Evolutionary conservation across 331 rosid species (phyloP).

Genomic region (Pyrus hybrid): DNA sequence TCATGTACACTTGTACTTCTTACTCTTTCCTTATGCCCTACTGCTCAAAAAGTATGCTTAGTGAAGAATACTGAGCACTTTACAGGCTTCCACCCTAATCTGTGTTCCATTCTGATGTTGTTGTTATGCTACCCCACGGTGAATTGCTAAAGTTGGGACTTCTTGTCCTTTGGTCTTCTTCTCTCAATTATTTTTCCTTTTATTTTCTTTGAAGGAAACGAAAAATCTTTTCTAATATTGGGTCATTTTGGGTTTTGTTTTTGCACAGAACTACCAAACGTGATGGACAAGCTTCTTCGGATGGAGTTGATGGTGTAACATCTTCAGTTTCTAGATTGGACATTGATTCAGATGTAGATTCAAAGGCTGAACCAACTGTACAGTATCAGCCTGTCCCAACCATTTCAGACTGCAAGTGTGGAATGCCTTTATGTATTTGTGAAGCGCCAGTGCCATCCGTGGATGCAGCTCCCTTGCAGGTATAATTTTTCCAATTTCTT

Average conservation of each 20-base stretch:
- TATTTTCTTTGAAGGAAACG: neutral
- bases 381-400: slow-evolving; percentile 26
- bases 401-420: slow-evolving; percentile 70
- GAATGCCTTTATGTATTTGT: slow-evolving; percentile 99
- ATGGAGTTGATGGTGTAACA: slow-evolving; percentile 40
- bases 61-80: neutral
- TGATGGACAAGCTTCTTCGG: slow-evolving; percentile 32
- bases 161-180: neutral
- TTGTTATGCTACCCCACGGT: neutral
- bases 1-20: neutral
- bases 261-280: slow-evolving; percentile 47
- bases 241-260: slow-evolving; percentile 6
- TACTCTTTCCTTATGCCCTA: neutral
- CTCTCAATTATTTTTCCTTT: neutral
- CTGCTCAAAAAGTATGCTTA: neutral
- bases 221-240: too few relatives aligned
- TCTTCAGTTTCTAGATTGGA: slow-evolving; percentile 56
- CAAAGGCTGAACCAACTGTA: slow-evolving; percentile 28
- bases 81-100: neutral
- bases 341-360: slow-evolving; percentile 34
- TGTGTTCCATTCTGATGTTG: neutral
- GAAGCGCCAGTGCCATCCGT: slow-evolving; percentile 61
- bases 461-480: slow-evolving; percentile 41
- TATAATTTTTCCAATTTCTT: slow-evolving; percentile 23
- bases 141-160: neutral